Conservation (phyloP, 805 yeast genomes). For the Starmerella scarabaei region DNA sequence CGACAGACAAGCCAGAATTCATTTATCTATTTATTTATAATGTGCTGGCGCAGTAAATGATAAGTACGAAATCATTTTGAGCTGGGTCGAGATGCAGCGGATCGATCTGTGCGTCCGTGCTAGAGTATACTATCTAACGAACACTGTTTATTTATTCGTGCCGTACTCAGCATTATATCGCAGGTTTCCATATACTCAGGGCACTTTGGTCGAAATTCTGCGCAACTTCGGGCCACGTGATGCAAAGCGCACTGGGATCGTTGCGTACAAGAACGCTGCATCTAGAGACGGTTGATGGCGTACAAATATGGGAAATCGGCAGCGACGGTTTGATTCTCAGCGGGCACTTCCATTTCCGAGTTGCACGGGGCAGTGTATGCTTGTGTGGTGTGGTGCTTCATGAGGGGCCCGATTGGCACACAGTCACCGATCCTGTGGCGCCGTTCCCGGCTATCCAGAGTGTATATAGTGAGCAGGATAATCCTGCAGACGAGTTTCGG, state of each 20-base stretch:
- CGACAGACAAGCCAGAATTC: no score
- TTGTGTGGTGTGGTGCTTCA: slow-evolving; percentile 21
- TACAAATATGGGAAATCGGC: slow-evolving; percentile 12
- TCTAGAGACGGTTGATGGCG: slow-evolving; percentile 1
- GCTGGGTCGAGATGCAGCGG: no score
- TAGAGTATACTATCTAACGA: no score
- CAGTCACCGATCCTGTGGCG: slow-evolving; percentile 16
- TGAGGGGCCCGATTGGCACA: background rate
- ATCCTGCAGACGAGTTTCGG: background rate
- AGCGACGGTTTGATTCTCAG: slow-evolving; percentile 18
- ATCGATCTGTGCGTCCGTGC: no score
- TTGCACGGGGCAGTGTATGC: slow-evolving; percentile 24
- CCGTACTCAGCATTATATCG: no score
- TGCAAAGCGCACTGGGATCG: slow-evolving; percentile 16
- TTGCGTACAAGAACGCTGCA: slow-evolving; percentile 7
- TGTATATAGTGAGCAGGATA: slow-evolving; percentile 2
- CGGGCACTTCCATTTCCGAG: slow-evolving; percentile 24
- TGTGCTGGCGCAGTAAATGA: no score
- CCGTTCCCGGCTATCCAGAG: slow-evolving; percentile 19
- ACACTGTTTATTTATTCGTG: no score
- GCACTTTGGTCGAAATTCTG: no score
- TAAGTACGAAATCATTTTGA: no score
- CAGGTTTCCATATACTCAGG: no score
- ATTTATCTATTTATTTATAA: no score
- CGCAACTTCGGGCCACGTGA: no score